Base-by-base conservation (phyloP, 1,284 basidiomycete species). In the Sphaerobolus stellatus region DNA sequence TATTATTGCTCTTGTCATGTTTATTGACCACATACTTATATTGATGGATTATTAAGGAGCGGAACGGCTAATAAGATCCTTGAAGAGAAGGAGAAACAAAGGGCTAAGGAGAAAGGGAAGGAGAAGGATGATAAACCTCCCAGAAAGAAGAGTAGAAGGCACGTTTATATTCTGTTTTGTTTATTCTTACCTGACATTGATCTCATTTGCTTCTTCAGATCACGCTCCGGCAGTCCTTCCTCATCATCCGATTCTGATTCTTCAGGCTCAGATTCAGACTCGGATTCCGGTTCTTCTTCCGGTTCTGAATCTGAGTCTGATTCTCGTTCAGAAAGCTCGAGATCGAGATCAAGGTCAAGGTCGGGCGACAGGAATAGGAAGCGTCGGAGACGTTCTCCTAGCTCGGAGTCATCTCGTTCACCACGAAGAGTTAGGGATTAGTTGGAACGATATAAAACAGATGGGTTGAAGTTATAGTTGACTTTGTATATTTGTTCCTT, bases 51-150 rank as follows among this genome's bases (percentile, higher is more conserved):
- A 5, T 59, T 5, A 16, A 90, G 87, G 66, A 77, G 68, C 22
- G 88, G 88, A 2, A 84, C 80, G 11, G 88, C 89, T 25, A 83
- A 90, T 62, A 80, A 79, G 57, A 90, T 91, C 40, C 66, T 91
- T 38, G 84, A 84, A 62, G 79, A 76, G 14, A 90, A 86, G 61
- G 88, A 90, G 70, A 87, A 86, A 61, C 83, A 85, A 60, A 71
- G 88, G 36, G 70, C 72, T 48, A 77, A 78, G 58, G 75, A 71
- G 38, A 76, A 73, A 29, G 63, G 30, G 52, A 58, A 56, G 48
- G 63, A 33, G 59, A 64, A 61, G 69, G 63, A 48, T 7, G 16
- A 28, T 46, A 68, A 61, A 29, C 67, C 76, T 18, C 41, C 36
- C 75, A 69, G 56, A 86, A 83, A 68, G 80, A n/a, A 75, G 58